A percentile compares a stretch with the other conserved stretches of the same genome.
phyloP scores from a whole-genome alignment of 2,329 filamentous ascomycete species.

The Penicillium sp. region DNA sequence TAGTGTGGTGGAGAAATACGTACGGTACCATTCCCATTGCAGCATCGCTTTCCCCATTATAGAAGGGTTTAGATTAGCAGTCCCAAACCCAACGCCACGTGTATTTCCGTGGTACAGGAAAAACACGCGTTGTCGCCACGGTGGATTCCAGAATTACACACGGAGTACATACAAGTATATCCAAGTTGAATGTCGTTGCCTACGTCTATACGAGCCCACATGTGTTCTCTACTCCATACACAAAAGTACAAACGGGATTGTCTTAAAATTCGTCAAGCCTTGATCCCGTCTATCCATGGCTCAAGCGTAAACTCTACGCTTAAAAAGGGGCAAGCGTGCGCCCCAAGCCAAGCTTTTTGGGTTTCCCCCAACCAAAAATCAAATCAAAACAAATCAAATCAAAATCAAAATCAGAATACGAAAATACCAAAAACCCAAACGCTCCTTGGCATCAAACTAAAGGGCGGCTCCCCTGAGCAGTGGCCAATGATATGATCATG shows the following conservation, averaged over 20 bases:
- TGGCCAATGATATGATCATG: constrained; percentile 8
- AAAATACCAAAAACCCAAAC: neutral
- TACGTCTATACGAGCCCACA: too few species aligned
- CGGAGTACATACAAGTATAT: too few species aligned
- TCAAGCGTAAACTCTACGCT: neutral
- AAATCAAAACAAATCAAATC: neutral
- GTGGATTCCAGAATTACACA: too few species aligned
- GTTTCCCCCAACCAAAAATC: neutral
- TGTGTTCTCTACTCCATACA: too few species aligned
- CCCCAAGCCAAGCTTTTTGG: constrained; percentile 6
- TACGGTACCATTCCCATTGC: neutral
- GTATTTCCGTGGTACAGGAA: neutral
- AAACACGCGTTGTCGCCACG: neutral
- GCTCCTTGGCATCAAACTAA: neutral
- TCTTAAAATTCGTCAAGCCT: neutral
- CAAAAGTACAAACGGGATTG: neutral
- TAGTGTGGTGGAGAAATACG: neutral
- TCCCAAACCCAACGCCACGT: neutral
- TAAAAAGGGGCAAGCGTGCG: neutral
- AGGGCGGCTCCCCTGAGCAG: constrained; percentile 2
- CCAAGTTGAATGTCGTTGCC: too few species aligned
- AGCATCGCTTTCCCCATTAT: neutral
- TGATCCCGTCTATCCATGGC: neutral
- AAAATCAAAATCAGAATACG: too few species aligned
- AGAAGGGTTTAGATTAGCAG: neutral